Percentiles rank a stretch among this genome's conserved stretches.
phyloP scores from a whole-genome alignment of 108 stramenopile genomes.

The Skeletonema costatum region DNA sequence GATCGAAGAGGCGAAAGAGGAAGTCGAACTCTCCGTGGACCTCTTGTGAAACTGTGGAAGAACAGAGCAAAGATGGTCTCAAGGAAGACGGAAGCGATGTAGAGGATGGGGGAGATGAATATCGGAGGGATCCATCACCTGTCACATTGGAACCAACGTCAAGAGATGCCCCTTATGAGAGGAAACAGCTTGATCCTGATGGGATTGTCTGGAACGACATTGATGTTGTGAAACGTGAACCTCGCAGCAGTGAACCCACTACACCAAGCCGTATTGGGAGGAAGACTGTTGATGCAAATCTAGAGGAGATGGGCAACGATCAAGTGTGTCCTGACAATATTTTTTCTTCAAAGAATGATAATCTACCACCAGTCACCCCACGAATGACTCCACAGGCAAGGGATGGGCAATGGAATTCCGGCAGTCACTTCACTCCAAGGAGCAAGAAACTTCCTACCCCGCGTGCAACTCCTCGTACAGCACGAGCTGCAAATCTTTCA shows the following conservation, averaged over 20 bases:
- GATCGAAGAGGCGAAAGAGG: constrained; percentile 26
- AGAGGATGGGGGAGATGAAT: not conserved
- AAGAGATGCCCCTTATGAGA: not conserved
- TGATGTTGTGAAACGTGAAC: not conserved
- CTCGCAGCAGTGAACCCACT: not conserved
- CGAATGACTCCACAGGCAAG: not conserved
- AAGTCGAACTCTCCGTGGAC: not conserved
- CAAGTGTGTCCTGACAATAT: not conserved
- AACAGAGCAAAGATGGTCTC: constrained; percentile 9
- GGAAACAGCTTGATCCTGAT: constrained; percentile 23
- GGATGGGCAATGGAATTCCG: not conserved
- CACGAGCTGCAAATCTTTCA: not conserved
- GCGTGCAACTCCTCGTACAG: not conserved
- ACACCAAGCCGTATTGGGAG: not conserved
- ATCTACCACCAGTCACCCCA: not conserved
- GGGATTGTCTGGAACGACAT: constrained; percentile 31
- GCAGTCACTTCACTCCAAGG: not conserved
- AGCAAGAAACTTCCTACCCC: not conserved
- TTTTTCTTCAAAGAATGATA: not conserved
- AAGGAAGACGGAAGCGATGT: constrained; percentile 3
- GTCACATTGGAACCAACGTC: constrained; percentile 6
- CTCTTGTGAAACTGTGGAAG: constrained; percentile 23
- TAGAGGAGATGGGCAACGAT: not conserved
- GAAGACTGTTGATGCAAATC: not conserved
- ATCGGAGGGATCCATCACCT: not conserved